Conservation (phyloP, 2,329 filamentous ascomycete species). For the Canariomyces notabilis region DNA sequence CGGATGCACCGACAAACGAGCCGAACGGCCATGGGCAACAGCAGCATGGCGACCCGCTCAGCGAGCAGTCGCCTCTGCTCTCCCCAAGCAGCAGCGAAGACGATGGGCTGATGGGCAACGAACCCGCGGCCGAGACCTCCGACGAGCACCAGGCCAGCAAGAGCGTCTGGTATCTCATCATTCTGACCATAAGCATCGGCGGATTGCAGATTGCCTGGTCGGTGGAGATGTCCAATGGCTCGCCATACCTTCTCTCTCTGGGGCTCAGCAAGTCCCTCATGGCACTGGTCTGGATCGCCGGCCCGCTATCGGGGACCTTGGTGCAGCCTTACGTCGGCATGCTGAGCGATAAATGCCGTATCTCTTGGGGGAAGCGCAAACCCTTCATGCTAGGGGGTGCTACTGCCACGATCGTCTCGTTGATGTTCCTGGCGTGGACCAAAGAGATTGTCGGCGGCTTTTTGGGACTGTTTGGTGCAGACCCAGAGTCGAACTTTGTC, state of each 20-base stretch:
- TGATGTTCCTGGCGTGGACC: slow-evolving; percentile 70
- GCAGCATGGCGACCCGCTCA: slow-evolving; percentile 27
- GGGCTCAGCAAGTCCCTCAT: slow-evolving; percentile 79
- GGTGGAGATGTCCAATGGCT: slow-evolving; percentile 89
- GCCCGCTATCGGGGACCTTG: slow-evolving; percentile 70
- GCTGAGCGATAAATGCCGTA: slow-evolving; percentile 70
- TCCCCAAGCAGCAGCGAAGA: slow-evolving; percentile 35
- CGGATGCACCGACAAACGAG: slow-evolving; percentile 14
- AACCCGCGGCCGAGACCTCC: slow-evolving; percentile 35
- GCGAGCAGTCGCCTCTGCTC: slow-evolving; percentile 47
- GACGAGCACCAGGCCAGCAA: slow-evolving; percentile 61
- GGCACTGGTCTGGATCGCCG: slow-evolving; percentile 80
- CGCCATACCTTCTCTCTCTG: slow-evolving; percentile 73
- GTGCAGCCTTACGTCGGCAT: slow-evolving; percentile 82
- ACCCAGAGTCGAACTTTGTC: slow-evolving; percentile 58
- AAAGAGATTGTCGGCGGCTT: slow-evolving; percentile 65
- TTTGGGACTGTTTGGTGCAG: slow-evolving; percentile 65
- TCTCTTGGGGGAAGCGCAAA: slow-evolving; percentile 71
- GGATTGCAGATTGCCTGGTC: slow-evolving; percentile 94
- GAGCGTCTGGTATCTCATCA: slow-evolving; percentile 77
- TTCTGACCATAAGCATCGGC: slow-evolving; percentile 81
- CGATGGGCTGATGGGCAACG: slow-evolving; percentile 32
- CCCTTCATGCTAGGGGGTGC: slow-evolving; percentile 75
- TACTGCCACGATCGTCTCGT: slow-evolving; percentile 59
- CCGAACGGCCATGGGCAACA: slow-evolving; percentile 20